These are phyloP conservation scores for Herpotrichia juniperi DNA, from an alignment of 2,329 filamentous ascomycete genomes.

Conservation along the genomic window DNA sequence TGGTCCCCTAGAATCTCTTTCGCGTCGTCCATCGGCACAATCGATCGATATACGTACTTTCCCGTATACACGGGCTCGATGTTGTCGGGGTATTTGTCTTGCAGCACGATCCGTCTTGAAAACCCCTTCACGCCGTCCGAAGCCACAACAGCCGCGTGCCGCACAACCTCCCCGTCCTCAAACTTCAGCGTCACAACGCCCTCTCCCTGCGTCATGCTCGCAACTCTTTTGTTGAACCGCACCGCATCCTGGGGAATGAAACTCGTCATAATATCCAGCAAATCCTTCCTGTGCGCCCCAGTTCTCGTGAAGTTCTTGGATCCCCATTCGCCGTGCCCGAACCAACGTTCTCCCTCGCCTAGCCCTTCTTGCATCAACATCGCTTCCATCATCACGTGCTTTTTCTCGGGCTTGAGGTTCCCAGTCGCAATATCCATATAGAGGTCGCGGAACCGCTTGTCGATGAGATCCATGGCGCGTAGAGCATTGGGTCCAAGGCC, in stretches of 20 bases:
- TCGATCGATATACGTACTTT: slow-evolving; percentile 35
- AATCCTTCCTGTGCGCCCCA: slow-evolving; percentile 50
- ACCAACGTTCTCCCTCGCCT: slow-evolving; percentile 46
- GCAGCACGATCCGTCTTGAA: slow-evolving; percentile 25
- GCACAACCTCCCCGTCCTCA: slow-evolving; percentile 41
- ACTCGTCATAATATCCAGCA: slow-evolving; percentile 57
- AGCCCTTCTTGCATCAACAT: slow-evolving; percentile 49
- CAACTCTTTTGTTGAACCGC: slow-evolving; percentile 34
- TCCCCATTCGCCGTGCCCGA: slow-evolving; percentile 42
- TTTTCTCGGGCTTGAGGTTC: slow-evolving; percentile 46
- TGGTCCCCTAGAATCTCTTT: slow-evolving; percentile 43
- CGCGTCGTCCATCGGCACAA: slow-evolving; percentile 45
- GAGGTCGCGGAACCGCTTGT: slow-evolving; percentile 42
- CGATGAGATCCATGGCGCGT: slow-evolving; percentile 51
- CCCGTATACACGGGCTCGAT: slow-evolving; percentile 31
- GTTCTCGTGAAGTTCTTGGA: slow-evolving; percentile 47
- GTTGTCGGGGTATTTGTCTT: slow-evolving; percentile 17
- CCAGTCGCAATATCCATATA: slow-evolving; percentile 49
- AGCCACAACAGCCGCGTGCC: slow-evolving; percentile 51
- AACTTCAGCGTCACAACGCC: slow-evolving; percentile 46
- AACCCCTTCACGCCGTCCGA: slow-evolving; percentile 55
- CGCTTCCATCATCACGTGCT: slow-evolving; percentile 51
- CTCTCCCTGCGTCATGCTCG: slow-evolving; percentile 37
- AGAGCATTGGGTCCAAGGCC: slow-evolving; percentile 50
- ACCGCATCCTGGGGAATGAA: slow-evolving; percentile 40